phyloP scores from a whole-genome alignment of 257 asterid species.

The Euphrasia confusa region DNA sequence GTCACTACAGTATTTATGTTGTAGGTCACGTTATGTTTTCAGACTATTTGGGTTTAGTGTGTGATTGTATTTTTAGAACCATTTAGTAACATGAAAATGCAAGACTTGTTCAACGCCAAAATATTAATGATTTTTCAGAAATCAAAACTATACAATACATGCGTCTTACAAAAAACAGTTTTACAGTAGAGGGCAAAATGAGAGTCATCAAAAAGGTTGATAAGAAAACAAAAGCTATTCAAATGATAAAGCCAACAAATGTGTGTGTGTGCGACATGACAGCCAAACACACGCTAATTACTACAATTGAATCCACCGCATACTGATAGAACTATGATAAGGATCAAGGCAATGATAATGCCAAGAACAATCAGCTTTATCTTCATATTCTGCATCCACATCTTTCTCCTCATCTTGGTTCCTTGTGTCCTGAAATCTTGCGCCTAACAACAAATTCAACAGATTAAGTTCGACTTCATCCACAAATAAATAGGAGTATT shows the following conservation, averaged over 20 bases:
- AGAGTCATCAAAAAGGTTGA: conserved; percentile 22
- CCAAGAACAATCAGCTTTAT: conserved; percentile 78
- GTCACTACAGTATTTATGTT: background rate
- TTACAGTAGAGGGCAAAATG: conserved; percentile 23
- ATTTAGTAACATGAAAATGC: too few relatives aligned
- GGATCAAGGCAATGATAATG: conserved; percentile 70
- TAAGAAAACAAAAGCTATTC: conserved; percentile 27
- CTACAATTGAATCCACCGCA: conserved; percentile 61
- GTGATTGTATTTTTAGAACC: too few relatives aligned
- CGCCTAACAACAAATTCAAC: conserved; percentile 41
- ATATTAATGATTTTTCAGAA: conserved; percentile 11
- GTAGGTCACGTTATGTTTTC: background rate
- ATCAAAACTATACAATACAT: conserved; percentile 48
- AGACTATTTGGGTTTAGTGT: too few relatives aligned
- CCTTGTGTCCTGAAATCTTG: conserved; percentile 87
- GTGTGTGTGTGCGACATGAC: conserved; percentile 17
- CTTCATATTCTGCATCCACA: conserved; percentile 90
- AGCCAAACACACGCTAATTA: conserved; percentile 25
- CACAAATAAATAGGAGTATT: background rate
- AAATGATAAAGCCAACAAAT: conserved; percentile 23
- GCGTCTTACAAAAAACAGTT: conserved; percentile 33
- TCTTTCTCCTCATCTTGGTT: conserved; percentile 76
- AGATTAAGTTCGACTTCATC: background rate
- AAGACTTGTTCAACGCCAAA: background rate
- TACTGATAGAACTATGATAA: conserved; percentile 62